Percentiles rank a stretch among this genome's conserved stretches.
Evolutionary conservation across 257 asterid species (phyloP).

Genomic region (Solanum medicagineum): DNA sequence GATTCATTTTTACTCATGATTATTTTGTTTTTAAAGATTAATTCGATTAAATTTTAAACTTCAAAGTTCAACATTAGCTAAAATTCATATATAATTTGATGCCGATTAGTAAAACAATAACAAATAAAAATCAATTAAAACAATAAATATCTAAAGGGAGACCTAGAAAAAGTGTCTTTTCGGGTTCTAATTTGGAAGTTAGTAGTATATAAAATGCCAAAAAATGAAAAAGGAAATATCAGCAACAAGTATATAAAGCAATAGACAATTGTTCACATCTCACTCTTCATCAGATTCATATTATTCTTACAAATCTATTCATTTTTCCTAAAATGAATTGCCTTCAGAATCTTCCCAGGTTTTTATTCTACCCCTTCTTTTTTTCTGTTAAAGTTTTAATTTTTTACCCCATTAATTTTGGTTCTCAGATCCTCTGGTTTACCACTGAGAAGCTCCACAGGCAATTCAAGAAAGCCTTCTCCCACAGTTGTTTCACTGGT

Average conservation of each 20-base stretch:
- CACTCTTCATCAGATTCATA: neutral
- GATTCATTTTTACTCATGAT: no score
- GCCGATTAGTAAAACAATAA: accelerated
- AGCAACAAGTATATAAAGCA: neutral
- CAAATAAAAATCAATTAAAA: accelerated
- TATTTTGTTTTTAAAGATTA: no score
- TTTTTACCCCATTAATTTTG: neutral
- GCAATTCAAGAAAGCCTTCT: constrained; percentile 21
- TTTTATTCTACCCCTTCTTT: neutral
- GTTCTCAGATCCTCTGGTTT: constrained; percentile 47
- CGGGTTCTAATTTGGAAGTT: neutral
- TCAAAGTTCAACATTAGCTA: no score
- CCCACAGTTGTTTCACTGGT: constrained; percentile 32
- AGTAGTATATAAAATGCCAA: neutral
- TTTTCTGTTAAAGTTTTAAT: neutral
- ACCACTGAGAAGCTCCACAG: constrained; percentile 39
- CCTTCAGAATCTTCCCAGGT: neutral
- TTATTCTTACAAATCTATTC: neutral
- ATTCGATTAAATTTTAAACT: no score
- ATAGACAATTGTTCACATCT: neutral
- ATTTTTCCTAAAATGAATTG: neutral
- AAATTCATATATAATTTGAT: no score
- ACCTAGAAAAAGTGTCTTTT: neutral
- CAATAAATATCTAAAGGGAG: neutral
- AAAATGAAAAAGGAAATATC: neutral